Base-by-base conservation (phyloP, 371 early-diverging fungal species). In the Mortierella sp. region DNA sequence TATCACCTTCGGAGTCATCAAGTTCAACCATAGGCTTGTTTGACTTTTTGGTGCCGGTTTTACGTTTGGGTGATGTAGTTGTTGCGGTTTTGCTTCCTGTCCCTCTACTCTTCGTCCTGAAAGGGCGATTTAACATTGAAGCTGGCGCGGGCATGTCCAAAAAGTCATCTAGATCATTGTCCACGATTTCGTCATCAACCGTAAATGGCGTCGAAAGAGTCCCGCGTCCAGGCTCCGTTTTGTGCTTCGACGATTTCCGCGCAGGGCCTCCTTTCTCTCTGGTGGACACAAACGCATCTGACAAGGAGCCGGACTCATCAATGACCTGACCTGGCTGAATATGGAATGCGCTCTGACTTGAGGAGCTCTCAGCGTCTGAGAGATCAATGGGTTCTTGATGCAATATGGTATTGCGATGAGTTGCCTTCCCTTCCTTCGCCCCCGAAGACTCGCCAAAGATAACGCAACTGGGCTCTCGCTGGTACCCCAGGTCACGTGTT, bases 111-210 rank as follows among this genome's bases (percentile, higher is more conserved):
- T 28, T 58, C 2, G 67, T 51, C 40, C 67, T 57, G 49, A 55
- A 73, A 0, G 73, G 46, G 8, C 60, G 68, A 28, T 64, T 76
- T 45, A 68, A 21, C 64, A 68, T 52, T 19, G 76, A 68, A 9
- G 73, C 45, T 24, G 76, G 69, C 46, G 59, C 76, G 10, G 76
- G 68, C 21, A 25, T 55, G 14, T 64, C 46, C 39, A 73, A 43
- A 43, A 76, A 68, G 45, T 76, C 76, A 16, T 68, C 69, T 9
- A 63, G 22, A 25, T 74, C 74, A 16, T 74, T 61, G 24, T 67
- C 65, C 17, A 41, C 17, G 4, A 3, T 37, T 0, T 46, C 60
- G 29, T 51, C 52, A 7, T 44, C 39, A 12, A 27, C 47, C 34
- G 28, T 44, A 29, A 39, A 40, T 1, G 64, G 55, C 8, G 51